Evolutionary conservation across 192 early-diverging fungal species (phyloP).

Genomic region (Gryganskiella cystojenkinii): DNA sequence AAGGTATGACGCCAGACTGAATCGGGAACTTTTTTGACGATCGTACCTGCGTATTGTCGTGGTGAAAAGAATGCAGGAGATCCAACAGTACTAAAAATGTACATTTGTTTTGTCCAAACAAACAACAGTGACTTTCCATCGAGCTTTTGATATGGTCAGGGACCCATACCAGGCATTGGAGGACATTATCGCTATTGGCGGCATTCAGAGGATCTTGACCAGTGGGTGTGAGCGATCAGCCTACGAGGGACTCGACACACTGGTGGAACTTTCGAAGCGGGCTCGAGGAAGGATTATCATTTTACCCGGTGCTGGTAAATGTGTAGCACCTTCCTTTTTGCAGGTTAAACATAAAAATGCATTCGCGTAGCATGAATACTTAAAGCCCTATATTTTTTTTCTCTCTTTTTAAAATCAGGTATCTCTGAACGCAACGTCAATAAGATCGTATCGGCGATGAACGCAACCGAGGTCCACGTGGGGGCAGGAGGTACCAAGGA

Average conservation of each 20-base stretch:
- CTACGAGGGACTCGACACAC: slow-evolving; percentile 63
- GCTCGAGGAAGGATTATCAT: slow-evolving; percentile 62
- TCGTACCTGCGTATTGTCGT: background rate
- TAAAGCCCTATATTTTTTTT: background rate
- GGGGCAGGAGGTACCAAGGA: slow-evolving; percentile 52
- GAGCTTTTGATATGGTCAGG: slow-evolving; percentile 73
- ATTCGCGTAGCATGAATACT: background rate
- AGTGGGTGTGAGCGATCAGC: slow-evolving; percentile 69
- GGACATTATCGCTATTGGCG: slow-evolving; percentile 66
- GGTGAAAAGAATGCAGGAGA: background rate
- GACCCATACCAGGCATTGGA: slow-evolving; percentile 68
- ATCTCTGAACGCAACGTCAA: slow-evolving; percentile 63
- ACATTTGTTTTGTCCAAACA: background rate
- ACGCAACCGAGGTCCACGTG: slow-evolving; percentile 67
- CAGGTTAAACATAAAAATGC: background rate
- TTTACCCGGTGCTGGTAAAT: slow-evolving; percentile 68
- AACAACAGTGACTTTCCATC: slow-evolving; percentile 72
- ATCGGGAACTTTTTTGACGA: background rate
- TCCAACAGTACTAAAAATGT: background rate
- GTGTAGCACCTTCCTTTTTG: no score
- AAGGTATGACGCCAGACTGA: slow-evolving; percentile 29
- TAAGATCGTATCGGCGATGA: slow-evolving; percentile 48
- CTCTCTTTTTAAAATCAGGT: slow-evolving; percentile 27
- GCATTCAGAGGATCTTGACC: slow-evolving; percentile 71
- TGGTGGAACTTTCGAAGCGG: slow-evolving; percentile 54